Percentiles rank a stretch among this genome's conserved stretches.
phyloP scores from a whole-genome alignment of 1,139 yeast genomes.

The Eremothecium gossypii region DNA sequence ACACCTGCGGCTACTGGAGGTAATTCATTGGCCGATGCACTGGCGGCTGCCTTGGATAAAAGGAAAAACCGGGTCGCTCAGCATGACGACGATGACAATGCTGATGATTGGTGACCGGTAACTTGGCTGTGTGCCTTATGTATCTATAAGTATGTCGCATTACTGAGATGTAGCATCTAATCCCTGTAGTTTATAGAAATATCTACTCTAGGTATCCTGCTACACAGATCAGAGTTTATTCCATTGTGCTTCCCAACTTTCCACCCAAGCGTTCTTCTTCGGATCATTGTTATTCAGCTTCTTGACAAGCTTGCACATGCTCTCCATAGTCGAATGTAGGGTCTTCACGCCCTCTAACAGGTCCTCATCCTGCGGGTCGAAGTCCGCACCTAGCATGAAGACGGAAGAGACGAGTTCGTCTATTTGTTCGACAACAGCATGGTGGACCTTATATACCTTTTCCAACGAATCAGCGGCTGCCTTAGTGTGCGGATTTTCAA shows the following conservation, averaged over 20 bases:
- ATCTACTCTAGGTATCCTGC: not conserved
- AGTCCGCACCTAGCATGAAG: conserved; percentile 24
- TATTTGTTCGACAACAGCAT: conserved; percentile 22
- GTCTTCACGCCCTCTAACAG: conserved; percentile 11
- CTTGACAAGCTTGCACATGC: conserved; percentile 18
- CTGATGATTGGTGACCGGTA: conserved; percentile 47
- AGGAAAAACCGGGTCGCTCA: conserved; percentile 76
- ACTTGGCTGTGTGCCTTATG: not conserved
- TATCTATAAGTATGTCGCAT: not conserved
- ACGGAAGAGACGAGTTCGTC: conserved; percentile 31
- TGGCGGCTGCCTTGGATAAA: conserved; percentile 74
- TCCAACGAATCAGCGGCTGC: conserved; percentile 23
- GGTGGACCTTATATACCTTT: conserved; percentile 26
- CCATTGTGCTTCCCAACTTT: conserved; percentile 27
- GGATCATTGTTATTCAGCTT: conserved; percentile 19
- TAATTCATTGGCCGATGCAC: conserved; percentile 66
- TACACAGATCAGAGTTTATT: not conserved
- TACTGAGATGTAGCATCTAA: not conserved
- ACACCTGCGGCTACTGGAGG: conserved; percentile 30
- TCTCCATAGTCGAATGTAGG: conserved; percentile 12
- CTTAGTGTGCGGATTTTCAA: conserved; percentile 16
- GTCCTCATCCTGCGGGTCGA: conserved; percentile 14
- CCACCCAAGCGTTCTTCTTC: conserved; percentile 26
- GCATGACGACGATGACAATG: conserved; percentile 81
- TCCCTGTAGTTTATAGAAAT: too few relatives aligned